Evolutionary conservation across 768 basidiomycete genomes (phyloP), one percentile per base, ranked within the genome.

Genomic region (Mycena polygramma): DNA sequence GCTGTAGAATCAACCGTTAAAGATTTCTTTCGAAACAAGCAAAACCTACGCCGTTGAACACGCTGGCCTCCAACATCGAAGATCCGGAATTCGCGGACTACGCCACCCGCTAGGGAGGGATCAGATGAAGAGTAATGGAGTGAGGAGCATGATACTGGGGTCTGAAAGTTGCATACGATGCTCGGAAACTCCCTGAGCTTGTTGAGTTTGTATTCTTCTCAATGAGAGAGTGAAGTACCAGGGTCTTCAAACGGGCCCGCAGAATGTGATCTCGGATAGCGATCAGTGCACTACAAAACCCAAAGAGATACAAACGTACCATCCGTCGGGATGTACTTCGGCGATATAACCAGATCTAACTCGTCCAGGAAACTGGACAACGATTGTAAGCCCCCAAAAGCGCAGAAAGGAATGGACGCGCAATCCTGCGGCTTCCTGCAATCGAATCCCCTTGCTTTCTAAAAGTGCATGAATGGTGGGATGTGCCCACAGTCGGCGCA

Each of bases 51-150:
- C 83, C 89, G 83, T 89, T 90, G 26, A 9, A 67, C 92, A 62
- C 92, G 84, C 57, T 91, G 89, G 4, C 92, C 92, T 35, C 92
- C 92, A n/a, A 93, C 92, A 73, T 94, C 92, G 75, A 88, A 94
- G 26, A 93, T 81, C 68, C 84, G 80, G 83, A 87, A 89, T 70
- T 88, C 86, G 63, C 86, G 86, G 68, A 83, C 86, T 53, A 87
- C 70, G 79, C 85, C 75, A 66, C 86, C 86, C 13, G 84, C 88
- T 87, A 61, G 30, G 59, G 57, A 26, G n/a, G 5, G 6, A 7
- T 53, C 15, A 7, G 24, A 7, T 10, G n/a, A 39, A 39, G 19
- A 17, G 7, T 8, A 19, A n/a, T 20, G 19, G 15, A 17, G 10
- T 26, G 49, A 46, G 30, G 9, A 35, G 8, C 24, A 11, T 9